phyloP scores from a whole-genome alignment of 129 eudicot species.

The Silybum marianum region DNA sequence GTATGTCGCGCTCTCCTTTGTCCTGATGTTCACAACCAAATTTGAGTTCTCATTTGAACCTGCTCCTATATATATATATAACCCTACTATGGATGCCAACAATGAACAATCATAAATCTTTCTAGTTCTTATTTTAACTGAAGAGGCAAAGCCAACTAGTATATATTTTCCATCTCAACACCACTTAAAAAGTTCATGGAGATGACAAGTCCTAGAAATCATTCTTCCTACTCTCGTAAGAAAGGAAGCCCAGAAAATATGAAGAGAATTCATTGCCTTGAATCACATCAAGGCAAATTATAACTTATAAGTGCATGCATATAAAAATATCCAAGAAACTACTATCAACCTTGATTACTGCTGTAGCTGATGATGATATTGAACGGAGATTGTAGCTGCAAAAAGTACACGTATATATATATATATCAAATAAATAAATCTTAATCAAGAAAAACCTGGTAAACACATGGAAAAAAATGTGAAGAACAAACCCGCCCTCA shows the following conservation, averaged over 20 bases:
- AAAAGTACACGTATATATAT: neutral
- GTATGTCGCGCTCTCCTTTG: no score
- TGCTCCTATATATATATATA: no score
- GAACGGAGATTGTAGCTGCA: slow-evolving; percentile 96
- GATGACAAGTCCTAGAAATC: neutral
- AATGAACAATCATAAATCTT: neutral
- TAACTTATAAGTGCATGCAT: neutral
- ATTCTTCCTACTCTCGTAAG: neutral
- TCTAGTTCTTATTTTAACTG: neutral
- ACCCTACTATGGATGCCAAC: neutral
- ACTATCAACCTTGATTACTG: slow-evolving; percentile 75
- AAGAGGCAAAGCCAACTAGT: neutral
- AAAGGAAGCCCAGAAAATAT: neutral
- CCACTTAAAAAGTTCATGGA: neutral
- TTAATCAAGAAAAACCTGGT: neutral
- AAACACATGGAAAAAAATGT: slow-evolving; percentile 1
- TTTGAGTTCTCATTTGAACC: no score
- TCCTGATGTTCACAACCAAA: no score
- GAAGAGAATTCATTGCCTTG: neutral
- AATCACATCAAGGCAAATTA: neutral
- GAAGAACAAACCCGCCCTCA: slow-evolving; percentile 92
- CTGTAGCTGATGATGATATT: slow-evolving; percentile 95
- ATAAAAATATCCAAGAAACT: neutral
- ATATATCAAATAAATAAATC: neutral
- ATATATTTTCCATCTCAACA: neutral